Percentiles rank a stretch among this genome's conserved stretches.
Evolutionary conservation across 306 rosid species (phyloP).

Genomic region (Pyrus pyrifolia): DNA sequence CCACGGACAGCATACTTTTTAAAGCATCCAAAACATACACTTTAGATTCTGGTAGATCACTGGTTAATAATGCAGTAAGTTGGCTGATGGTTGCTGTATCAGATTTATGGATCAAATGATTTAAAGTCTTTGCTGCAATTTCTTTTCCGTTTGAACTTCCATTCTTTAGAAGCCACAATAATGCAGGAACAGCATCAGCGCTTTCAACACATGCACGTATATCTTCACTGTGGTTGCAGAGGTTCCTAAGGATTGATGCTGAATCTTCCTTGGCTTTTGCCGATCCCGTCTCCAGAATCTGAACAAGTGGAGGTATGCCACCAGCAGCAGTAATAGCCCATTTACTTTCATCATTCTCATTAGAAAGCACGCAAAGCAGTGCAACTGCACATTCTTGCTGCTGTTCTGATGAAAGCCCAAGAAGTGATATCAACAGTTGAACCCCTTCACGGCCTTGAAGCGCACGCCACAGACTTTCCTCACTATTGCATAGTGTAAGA

Average conservation of each 20-base stretch:
- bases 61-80: conserved; percentile 86
- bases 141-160: conserved; percentile 97
- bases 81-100: conserved; percentile 95
- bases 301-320: conserved; percentile 99
- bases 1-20: conserved; percentile 86
- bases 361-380: conserved; percentile 77
- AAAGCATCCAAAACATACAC: conserved; percentile 83
- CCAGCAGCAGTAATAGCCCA: conserved; percentile 99
- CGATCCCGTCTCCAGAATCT: conserved; percentile 91
- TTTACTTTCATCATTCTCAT: conserved; percentile 93
- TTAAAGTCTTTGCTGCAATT: conserved; percentile 94
- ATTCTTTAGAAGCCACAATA: conserved; percentile 89
- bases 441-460: conserved; percentile 98
- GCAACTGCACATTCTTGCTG: conserved; percentile 99
- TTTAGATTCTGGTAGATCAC: conserved; percentile 94
- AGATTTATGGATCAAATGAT: conserved; percentile 92
- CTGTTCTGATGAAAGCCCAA: conserved; percentile 96
- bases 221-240: conserved; percentile 99
- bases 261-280: conserved; percentile 98
- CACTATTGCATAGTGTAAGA: conserved; percentile 70
- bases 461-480: conserved; percentile 82
- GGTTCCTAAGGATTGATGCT: conserved; percentile 82
- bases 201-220: conserved; percentile 99
- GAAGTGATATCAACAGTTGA: conserved; percentile 87
- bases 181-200: conserved; percentile 97